These are phyloP conservation scores for Alloascoidea hylecoeti DNA, from an alignment of 805 yeast genomes.

Conservation along the genomic window DNA sequence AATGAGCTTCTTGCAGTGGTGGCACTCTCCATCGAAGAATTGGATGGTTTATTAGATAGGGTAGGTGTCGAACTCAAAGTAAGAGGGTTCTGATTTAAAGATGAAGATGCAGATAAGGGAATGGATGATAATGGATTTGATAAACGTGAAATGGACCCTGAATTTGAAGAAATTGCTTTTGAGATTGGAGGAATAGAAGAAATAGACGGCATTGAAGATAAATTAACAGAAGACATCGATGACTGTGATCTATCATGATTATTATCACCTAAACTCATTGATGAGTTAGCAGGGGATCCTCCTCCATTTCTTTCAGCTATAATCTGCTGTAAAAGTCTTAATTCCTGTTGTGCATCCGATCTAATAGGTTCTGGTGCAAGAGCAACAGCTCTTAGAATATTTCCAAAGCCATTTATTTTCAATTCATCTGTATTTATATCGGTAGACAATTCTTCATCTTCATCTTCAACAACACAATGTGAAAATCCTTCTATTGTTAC, in stretches of 20 bases:
- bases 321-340: not conserved
- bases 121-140: no score
- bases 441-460: not conserved
- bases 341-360: not conserved
- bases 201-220: slow-evolving; percentile 1
- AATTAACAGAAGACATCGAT: not conserved
- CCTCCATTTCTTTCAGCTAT: not conserved
- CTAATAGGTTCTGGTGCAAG: not conserved
- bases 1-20: not conserved
- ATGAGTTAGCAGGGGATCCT: not conserved
- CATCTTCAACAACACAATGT: not conserved
- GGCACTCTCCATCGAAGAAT: not conserved
- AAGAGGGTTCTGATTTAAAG: no score
- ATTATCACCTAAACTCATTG: not conserved
- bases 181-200: not conserved
- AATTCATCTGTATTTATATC: not conserved
- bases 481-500: not conserved
- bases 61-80: not conserved
- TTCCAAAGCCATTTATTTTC: not conserved
- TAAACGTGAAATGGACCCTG: no score
- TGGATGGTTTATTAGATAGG: not conserved
- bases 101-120: no score
- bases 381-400: not conserved
- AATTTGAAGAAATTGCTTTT: no score
- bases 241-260: not conserved